Evolutionary conservation across 306 rosid species (phyloP), one percentile per base, ranked within the genome.

Genomic region (Cotoneaster glaucophyllus): DNA sequence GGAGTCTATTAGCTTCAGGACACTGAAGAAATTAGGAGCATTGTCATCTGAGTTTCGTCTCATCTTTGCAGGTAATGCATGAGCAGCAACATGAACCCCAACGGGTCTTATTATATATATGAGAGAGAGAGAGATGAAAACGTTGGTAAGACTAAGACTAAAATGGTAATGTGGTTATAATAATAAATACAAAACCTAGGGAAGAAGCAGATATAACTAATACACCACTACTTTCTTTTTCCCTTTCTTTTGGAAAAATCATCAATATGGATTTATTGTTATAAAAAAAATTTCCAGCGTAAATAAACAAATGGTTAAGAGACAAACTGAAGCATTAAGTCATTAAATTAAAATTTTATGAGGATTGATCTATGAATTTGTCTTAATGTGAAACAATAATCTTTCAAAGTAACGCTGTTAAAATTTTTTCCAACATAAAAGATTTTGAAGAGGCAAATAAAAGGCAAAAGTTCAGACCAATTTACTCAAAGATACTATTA

Each of bases 1-100:
- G 18, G 80, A 84, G 70, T 90, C 91, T 54, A 92, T 13, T 66
- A 92, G 41, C 84, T 84, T 88, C 31, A 94, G 92, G 78, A 73
- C 22, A 64, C 50, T 67, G 39, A 62, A 43, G 77, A n/a, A 41
- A 41, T 41, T 64, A 2, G 82, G 68, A 25, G 59, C 21, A 75
- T 59, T 70, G 7, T 78, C 78, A 45, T 79, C 83, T 48, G 32
- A 71, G 65, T 74, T 69, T 44, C 68, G 34, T 53, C 83, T 82
- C 89, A 83, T 86, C n/a, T 58, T 81, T 66, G 15, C 53, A 70
- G 67, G 25, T 11, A 70, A 48, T 58, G 41, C 43, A 53, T 63
- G 43, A 71, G 31, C 68, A 63, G 25, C 6, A 34, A 14, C n/a
- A 29, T 8, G 9, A 8, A 39, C 7, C 73, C 34, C 28, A 50